Evolutionary conservation across 1,139 yeast species (phyloP).

Genomic region (Taphrina communis): DNA sequence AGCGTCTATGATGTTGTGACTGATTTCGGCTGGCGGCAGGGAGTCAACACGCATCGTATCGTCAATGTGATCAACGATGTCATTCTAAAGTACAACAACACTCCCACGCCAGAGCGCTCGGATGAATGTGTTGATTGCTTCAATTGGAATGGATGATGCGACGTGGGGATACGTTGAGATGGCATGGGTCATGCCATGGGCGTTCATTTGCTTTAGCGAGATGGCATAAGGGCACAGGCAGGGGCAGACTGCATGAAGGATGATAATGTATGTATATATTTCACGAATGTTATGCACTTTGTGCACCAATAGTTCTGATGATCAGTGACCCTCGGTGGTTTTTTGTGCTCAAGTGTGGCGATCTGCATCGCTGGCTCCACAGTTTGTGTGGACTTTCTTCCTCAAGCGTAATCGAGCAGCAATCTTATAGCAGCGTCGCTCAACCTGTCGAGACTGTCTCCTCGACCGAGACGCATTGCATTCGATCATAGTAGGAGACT

Average conservation of each 20-base stretch:
- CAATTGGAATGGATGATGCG: constrained; percentile 66
- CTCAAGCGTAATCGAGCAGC: too few relatives aligned
- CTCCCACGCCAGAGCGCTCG: constrained; percentile 78
- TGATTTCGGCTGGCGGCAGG: constrained; percentile 91
- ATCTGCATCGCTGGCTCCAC: too few relatives aligned
- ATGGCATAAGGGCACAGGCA: neutral
- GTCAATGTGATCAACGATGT: constrained; percentile 89
- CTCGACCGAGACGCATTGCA: too few relatives aligned
- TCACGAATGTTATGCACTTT: too few relatives aligned
- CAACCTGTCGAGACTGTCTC: too few relatives aligned
- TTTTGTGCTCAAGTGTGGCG: too few relatives aligned
- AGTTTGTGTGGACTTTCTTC: too few relatives aligned
- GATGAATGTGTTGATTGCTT: constrained; percentile 85
- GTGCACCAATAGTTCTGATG: too few relatives aligned
- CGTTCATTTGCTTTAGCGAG: neutral
- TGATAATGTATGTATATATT: neutral
- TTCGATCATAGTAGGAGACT: too few relatives aligned
- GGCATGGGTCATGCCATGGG: neutral
- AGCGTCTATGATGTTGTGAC: constrained; percentile 89
- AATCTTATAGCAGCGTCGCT: too few relatives aligned
- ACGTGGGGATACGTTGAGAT: neutral
- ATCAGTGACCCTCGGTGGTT: too few relatives aligned
- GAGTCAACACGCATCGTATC: constrained; percentile 83
- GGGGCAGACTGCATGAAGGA: neutral
- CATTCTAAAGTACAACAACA: constrained; percentile 70